These are phyloP conservation scores for Pythium dissimile DNA, from an alignment of 352 stramenopile genomes.

Conservation along the genomic window DNA sequence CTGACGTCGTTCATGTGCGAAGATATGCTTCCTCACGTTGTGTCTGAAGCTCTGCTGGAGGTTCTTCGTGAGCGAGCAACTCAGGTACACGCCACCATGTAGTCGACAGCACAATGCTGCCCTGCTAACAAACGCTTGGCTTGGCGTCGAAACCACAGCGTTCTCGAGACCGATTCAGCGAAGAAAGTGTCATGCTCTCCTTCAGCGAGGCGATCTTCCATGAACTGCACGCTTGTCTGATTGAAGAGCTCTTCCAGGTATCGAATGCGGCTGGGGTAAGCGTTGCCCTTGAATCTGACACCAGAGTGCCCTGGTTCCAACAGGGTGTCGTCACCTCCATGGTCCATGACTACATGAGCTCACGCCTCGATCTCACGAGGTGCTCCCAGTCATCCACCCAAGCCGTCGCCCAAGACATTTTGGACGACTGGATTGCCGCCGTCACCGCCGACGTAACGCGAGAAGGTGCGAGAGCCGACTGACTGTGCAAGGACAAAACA, in stretches of 20 bases:
- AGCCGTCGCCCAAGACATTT: conserved; percentile 31
- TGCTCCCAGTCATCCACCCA: conserved; percentile 13
- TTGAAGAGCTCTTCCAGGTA: conserved; percentile 34
- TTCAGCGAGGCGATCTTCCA: neutral
- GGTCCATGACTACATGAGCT: conserved; percentile 36
- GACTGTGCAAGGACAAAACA: too few species aligned
- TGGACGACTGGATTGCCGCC: conserved; percentile 35
- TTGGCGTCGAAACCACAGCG: too few species aligned
- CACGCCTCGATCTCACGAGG: conserved; percentile 29
- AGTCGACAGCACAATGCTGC: too few species aligned
- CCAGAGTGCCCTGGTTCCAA: neutral
- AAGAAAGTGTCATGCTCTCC: neutral
- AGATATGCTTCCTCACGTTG: conserved; percentile 1
- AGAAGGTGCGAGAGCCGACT: conserved; percentile 29
- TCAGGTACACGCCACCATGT: conserved; percentile 22
- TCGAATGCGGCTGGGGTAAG: neutral
- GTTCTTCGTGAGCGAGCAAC: conserved; percentile 28
- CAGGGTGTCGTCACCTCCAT: conserved; percentile 28
- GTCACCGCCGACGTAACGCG: conserved; percentile 29
- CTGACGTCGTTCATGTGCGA: conserved; percentile 27
- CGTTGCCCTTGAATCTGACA: neutral
- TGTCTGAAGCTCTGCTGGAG: conserved; percentile 37
- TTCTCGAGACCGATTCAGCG: too few species aligned
- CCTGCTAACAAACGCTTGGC: too few species aligned
- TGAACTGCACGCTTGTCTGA: conserved; percentile 15